A percentile compares a stretch with the other conserved stretches of the same genome.
phyloP scores from a whole-genome alignment of 148 eudicot species.

The Rhododendron mucronatum region DNA sequence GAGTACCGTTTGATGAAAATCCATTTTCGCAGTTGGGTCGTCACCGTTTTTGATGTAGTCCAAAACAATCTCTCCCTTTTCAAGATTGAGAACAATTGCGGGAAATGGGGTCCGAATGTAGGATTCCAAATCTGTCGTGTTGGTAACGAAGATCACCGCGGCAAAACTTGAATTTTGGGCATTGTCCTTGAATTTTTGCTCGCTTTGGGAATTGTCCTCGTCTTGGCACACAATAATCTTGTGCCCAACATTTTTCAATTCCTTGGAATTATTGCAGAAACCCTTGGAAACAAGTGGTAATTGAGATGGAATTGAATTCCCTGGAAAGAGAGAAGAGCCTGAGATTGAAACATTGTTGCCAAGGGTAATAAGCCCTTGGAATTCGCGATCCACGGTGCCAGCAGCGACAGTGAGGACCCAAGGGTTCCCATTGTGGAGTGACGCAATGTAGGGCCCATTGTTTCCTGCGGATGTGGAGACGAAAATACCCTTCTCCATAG shows the following conservation, averaged over 20 bases:
- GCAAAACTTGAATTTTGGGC: neutral
- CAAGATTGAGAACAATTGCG: neutral
- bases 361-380: constrained; percentile 32
- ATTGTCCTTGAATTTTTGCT: neutral
- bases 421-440: constrained; percentile 45
- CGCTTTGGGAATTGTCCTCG: too few species aligned
- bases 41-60: constrained; percentile 11
- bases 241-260: too few species aligned
- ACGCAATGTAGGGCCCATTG: constrained; percentile 25
- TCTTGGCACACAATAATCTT: too few species aligned
- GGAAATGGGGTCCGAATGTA: neutral
- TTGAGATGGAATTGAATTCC: neutral
- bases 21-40: constrained; percentile 16
- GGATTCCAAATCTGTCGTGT: neutral
- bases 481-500: constrained; percentile 45
- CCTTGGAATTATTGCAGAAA: too few species aligned
- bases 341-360: constrained; percentile 33
- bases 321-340: constrained; percentile 15
- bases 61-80: constrained; percentile 4
- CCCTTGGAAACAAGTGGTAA: neutral
- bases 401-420: constrained; percentile 49
- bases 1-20: constrained; percentile 1
- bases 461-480: constrained; percentile 55
- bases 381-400: constrained; percentile 51
- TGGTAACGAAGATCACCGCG: constrained; percentile 19